Conservation (phyloP, 306 rosid species). For the Gynostemma pentaphyllum region DNA sequence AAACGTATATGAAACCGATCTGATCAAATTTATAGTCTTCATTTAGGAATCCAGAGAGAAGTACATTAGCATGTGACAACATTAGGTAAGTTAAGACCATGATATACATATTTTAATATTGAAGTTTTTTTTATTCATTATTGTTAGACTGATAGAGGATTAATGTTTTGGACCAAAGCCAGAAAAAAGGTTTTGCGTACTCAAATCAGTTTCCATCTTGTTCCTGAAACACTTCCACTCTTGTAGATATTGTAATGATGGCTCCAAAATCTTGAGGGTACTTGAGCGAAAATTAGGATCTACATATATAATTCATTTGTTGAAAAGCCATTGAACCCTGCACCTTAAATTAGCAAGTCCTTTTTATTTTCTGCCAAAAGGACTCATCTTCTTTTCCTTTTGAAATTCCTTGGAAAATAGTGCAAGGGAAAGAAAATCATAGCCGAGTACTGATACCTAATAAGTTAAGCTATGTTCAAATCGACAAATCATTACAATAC, state of each 20-base stretch:
- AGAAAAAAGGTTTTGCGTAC: constrained; percentile 3
- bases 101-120: too few relatives aligned
- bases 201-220: constrained; percentile 2
- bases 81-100: too few relatives aligned
- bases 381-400: not conserved
- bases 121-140: not conserved
- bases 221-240: constrained; percentile 13
- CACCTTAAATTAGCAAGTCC: not conserved
- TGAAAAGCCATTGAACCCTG: not conserved
- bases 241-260: constrained; percentile 69
- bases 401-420: not conserved
- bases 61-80: too few relatives aligned
- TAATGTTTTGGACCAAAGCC: constrained; percentile 9
- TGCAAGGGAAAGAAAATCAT: not conserved
- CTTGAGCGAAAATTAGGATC: constrained; percentile 29
- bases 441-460: too few relatives aligned
- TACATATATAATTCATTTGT: not conserved
- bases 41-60: too few relatives aligned
- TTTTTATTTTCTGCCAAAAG: not conserved
- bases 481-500: too few relatives aligned
- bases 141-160: constrained; percentile 10
- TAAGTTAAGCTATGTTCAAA: too few relatives aligned
- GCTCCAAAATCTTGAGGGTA: constrained; percentile 38
- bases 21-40: too few relatives aligned
- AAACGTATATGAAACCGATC: too few relatives aligned